These are phyloP conservation scores for Leishmania braziliensis DNA, from an alignment of 208 protist genomes.

Conservation along the genomic window DNA sequence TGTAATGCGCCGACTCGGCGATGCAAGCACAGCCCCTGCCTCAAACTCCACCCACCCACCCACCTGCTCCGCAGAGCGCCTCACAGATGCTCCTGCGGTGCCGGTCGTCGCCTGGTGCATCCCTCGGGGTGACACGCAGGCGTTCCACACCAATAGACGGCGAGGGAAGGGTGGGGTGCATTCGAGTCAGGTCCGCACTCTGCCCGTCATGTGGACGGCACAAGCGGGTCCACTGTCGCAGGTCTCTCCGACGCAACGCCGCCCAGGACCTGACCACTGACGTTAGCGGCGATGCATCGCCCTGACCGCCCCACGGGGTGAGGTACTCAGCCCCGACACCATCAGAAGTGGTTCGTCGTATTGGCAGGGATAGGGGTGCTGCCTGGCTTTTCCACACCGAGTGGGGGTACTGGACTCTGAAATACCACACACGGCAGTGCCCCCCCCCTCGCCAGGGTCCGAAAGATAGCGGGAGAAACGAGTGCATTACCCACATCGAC, in stretches of 20 bases:
- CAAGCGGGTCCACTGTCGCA: too few relatives aligned
- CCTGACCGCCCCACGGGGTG: background rate
- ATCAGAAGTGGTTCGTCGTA: background rate
- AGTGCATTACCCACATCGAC: background rate
- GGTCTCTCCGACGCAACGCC: background rate
- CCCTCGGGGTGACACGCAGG: background rate
- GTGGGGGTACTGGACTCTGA: background rate
- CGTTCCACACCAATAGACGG: background rate
- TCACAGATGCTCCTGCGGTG: background rate
- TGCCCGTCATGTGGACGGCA: background rate
- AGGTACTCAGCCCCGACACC: background rate
- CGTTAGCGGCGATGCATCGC: background rate
- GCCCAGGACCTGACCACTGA: background rate
- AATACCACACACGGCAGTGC: background rate
- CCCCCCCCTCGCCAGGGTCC: background rate
- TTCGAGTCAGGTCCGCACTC: background rate
- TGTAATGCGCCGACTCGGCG: background rate
- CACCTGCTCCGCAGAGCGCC: background rate
- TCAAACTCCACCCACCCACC: background rate
- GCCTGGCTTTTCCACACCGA: background rate
- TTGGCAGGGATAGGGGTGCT: background rate
- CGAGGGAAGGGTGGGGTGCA: background rate
- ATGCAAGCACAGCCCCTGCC: background rate
- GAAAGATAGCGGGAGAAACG: background rate
- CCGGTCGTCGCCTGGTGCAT: background rate